phyloP scores from a whole-genome alignment of 2,329 filamentous ascomycete genomes.

The Fusarium beomiforme region DNA sequence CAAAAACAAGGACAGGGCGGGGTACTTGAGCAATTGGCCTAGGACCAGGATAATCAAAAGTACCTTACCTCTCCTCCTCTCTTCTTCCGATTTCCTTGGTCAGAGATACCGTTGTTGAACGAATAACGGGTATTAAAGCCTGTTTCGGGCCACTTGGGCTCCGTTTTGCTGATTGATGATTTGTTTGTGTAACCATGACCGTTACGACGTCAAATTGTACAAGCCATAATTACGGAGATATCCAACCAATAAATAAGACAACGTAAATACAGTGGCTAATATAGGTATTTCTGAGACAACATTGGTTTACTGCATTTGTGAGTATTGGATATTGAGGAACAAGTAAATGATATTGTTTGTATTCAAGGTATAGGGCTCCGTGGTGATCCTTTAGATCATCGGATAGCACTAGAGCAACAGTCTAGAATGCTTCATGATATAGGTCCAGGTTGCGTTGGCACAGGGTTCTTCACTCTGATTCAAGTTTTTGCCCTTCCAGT shows the following conservation, averaged over 20 bases:
- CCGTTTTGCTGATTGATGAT: neutral
- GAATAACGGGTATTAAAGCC: neutral
- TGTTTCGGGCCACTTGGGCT: slow-evolving; percentile 16
- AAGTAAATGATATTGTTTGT: neutral
- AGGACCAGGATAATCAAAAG: neutral
- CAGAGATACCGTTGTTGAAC: neutral
- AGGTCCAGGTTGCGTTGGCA: neutral
- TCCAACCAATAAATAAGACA: neutral
- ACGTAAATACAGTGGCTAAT: neutral
- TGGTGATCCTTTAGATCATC: neutral
- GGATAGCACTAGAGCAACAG: neutral
- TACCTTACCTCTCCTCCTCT: too few relatives aligned
- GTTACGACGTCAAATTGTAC: neutral
- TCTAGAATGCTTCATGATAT: neutral
- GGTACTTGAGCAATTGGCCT: slow-evolving; percentile 11
- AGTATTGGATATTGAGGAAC: neutral
- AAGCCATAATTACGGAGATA: neutral
- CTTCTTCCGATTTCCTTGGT: neutral
- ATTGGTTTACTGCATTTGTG: neutral
- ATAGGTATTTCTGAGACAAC: neutral
- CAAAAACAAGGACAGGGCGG: slow-evolving; percentile 4
- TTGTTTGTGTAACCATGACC: slow-evolving; percentile 8
- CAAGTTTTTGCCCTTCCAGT: neutral
- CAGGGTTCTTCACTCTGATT: neutral
- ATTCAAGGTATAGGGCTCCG: neutral